Base-by-base conservation (phyloP, 306 rosid species). In the Psophocarpus tetragonolobus region DNA sequence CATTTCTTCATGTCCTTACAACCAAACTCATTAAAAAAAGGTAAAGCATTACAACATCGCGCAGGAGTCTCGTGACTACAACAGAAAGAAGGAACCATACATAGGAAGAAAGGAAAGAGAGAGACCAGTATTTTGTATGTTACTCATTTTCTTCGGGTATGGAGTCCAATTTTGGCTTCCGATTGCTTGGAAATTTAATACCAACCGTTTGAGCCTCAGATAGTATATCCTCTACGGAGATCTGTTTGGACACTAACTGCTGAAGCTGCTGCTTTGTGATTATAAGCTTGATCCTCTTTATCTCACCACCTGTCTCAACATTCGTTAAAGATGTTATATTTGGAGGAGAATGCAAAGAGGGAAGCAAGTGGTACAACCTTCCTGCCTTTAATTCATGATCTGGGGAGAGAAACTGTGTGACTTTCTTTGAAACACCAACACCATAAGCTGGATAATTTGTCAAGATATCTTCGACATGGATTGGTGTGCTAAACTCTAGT, bases 101-200 rank as follows among this genome's bases (percentile, higher is more conserved):
- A 58, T 4, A 56, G 54, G 18, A 79, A 71, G 68, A 66, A 80
- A 33, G 38, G 57, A 79, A 82, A 24, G 0, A 47, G 51, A 54
- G 21, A 3, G 45, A 33, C 39, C 5, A 20, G 9, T 11, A 14
- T 21, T 9, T 51, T 0, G 36, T 15, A 17, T 71, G 26, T 29
- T 70, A 85, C 80, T 90, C 86, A 29, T 29, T 68, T 76, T 47
- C 94, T 85, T 93, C 97, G 0, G 93, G 89, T 65, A 93, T 93
- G 44, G 91, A 71, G 8, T 83, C 87, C 39, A 93, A 84, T 39
- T 84, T 87, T 36, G 88, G 83, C 72, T 78, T 90, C 89, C 85
- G 72, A 48, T 23, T 71, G 29, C 24, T 54, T 15, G 69, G 17
- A 5, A 77, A 67, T 76, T 79, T 63, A 39, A 12, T 53, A 35